A percentile compares a stretch with the other conserved stretches of the same genome.
Conservation (phyloP, 345 rosid genomes). For the Leavenworthia alabamica region DNA sequence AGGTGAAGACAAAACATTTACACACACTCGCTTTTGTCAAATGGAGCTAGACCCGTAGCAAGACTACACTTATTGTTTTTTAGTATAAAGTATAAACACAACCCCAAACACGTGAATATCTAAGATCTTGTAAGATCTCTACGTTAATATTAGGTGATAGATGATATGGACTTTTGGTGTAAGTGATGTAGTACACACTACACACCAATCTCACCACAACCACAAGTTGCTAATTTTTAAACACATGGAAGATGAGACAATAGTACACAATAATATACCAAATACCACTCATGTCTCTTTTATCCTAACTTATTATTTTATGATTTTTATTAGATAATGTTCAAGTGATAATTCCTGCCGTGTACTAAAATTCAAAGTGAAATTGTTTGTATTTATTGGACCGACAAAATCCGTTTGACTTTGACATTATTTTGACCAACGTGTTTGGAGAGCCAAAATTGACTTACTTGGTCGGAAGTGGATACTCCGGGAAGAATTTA, state of each 20-base stretch:
- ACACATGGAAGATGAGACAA: background rate
- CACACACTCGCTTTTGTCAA: conserved; percentile 11
- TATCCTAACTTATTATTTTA: conserved; percentile 5
- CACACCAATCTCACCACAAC: conserved; percentile 15
- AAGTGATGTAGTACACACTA: conserved; percentile 12
- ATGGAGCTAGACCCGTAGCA: background rate
- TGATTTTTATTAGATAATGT: background rate
- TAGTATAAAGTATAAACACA: too few species aligned
- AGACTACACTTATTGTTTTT: too few species aligned
- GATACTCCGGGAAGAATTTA: conserved; percentile 87
- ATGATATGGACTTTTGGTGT: conserved; percentile 2
- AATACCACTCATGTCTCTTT: conserved; percentile 24
- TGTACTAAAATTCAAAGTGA: background rate
- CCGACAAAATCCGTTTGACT: conserved; percentile 17
- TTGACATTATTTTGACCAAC: background rate
- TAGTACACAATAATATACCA: background rate
- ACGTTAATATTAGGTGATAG: conserved; percentile 8
- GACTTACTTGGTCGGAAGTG: conserved; percentile 88
- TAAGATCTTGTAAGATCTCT: conserved; percentile 2
- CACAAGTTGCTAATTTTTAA: background rate
- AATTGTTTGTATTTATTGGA: conserved; percentile 4
- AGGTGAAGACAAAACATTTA: conserved; percentile 22
- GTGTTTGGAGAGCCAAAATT: background rate
- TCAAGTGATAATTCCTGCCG: background rate
- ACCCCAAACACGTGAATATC: background rate